Conservation (phyloP, 2,329 filamentous ascomycete species). For the Penicillium palitans region DNA sequence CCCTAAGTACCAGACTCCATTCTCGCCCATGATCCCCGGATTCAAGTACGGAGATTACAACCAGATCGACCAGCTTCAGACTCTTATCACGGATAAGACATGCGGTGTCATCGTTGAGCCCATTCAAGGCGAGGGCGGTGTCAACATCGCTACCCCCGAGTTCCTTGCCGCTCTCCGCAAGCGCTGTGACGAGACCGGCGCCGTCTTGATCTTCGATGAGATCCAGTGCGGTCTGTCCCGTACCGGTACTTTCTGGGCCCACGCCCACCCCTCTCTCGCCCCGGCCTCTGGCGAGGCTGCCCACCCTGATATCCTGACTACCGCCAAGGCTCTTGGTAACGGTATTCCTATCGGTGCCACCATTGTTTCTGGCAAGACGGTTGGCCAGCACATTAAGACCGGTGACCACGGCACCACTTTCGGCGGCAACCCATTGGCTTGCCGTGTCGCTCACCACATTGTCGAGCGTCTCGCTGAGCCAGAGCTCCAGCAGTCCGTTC, state of each 20-base stretch:
- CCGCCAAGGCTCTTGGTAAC: constrained; percentile 94
- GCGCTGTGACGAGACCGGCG: constrained; percentile 82
- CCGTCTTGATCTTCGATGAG: constrained; percentile 91
- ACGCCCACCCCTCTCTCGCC: constrained; percentile 64
- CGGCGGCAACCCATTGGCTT: constrained; percentile 86
- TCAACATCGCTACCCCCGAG: constrained; percentile 77
- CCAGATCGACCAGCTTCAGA: constrained; percentile 69
- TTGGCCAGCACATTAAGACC: constrained; percentile 67
- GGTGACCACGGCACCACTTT: constrained; percentile 95
- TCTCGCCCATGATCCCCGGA: constrained; percentile 91
- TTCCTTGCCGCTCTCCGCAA: constrained; percentile 82
- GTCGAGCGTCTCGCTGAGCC: constrained; percentile 72
- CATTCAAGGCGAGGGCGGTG: constrained; percentile 94
- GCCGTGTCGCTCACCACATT: constrained; percentile 81
- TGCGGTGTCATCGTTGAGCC: constrained; percentile 96
- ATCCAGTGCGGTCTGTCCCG: constrained; percentile 92
- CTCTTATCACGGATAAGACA: constrained; percentile 77
- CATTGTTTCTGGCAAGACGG: constrained; percentile 61
- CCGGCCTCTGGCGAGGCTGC: constrained; percentile 58
- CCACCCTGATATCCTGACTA: constrained; percentile 91
- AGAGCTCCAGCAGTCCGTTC: constrained; percentile 67
- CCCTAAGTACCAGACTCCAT: constrained; percentile 94
- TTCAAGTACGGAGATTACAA: constrained; percentile 88
- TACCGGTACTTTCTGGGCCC: constrained; percentile 89
- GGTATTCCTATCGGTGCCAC: constrained; percentile 93